Base-by-base conservation (phyloP, 2,329 filamentous ascomycete species). In the Ophiocordyceps camponoti-floridani region DNA sequence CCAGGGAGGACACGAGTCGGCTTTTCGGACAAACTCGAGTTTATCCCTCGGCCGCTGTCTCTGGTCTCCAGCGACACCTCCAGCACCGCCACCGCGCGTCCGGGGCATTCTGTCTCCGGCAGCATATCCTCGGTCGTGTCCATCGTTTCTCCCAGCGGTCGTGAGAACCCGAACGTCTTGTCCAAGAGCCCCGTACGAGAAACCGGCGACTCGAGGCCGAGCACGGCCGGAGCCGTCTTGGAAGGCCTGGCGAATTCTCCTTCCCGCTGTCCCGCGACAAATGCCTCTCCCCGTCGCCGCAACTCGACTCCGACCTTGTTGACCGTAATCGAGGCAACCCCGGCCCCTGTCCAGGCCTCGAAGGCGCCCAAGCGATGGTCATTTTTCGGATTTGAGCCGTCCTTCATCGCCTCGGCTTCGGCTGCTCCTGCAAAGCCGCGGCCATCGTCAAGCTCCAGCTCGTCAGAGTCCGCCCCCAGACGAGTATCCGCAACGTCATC, bases 1-100 rank as follows among this genome's bases (percentile, higher is more conserved):
- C 48, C 61, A 2, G 47, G 71, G 4, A 73, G 78, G 47, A 73
- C 78, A 40, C 71, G 82, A 12, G 86, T 94, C 41, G 84, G 82
- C 1, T 94, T 94, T 56, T 86, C 84, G 1, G 86, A 93, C 50
- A 83, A 77, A 11, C 69, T 93, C 27, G 84, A 93, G 58, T 87
- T 83, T 49, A 88, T 88, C 52, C 82, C 82, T 5, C 75, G 85
- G 11, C 87, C 88, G 0, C 63, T 93, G 16, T 94, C 88, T 2
- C 68, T 88, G 18, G 78, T 93, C 13, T 94, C 86, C 1, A 88
- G 79, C 18, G 86, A 91, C 57, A 86, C 84, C 0, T 81, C 85
- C 41, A 87, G 80, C 56, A 91, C 82, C 3, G 65, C 77, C 45
- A 86, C 84, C 1, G 71, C 79, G 16, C 73, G 77, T 26, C 72